Percentiles rank a stretch among this genome's conserved stretches.
These are phyloP conservation scores for Ophiostoma australiae DNA, from an alignment of 2,329 filamentous ascomycete genomes.

Conservation along the genomic window DNA sequence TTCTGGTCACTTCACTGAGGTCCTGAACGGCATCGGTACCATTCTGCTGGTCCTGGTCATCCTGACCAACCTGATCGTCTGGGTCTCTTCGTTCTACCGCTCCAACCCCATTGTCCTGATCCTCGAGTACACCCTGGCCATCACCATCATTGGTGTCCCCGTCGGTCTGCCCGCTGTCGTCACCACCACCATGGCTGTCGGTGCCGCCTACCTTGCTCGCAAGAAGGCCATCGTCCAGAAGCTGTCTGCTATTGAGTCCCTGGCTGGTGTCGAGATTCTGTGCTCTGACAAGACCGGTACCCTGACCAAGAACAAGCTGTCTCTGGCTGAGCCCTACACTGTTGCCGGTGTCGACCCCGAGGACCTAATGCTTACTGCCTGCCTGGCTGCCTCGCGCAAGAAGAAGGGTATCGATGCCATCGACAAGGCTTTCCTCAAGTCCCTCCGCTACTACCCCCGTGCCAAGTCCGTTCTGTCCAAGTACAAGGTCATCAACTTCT, in stretches of 20 bases:
- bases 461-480: constrained; percentile 76
- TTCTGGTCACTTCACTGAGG: constrained; percentile 83
- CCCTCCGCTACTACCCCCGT: constrained; percentile 73
- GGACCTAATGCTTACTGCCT: constrained; percentile 83
- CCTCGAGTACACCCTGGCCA: constrained; percentile 77
- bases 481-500: constrained; percentile 80
- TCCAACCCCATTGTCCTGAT: constrained; percentile 75
- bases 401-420: constrained; percentile 95
- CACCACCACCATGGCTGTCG: constrained; percentile 91
- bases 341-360: constrained; percentile 77
- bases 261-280: constrained; percentile 88
- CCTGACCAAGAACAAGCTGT: constrained; percentile 90
- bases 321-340: constrained; percentile 77
- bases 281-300: constrained; percentile 95
- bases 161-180: constrained; percentile 91
- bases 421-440: constrained; percentile 90
- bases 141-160: constrained; percentile 87
- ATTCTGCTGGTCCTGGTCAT: constrained; percentile 76
- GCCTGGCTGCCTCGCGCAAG: constrained; percentile 83
- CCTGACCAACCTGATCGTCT: constrained; percentile 74
- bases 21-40: constrained; percentile 80
- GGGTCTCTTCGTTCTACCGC: constrained; percentile 83
- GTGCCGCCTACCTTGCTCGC: constrained; percentile 84
- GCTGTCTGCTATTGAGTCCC: constrained; percentile 83
- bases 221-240: constrained; percentile 93